These are phyloP conservation scores for Suillus hirtellus DNA, from an alignment of 768 basidiomycete species.

Conservation along the genomic window DNA sequence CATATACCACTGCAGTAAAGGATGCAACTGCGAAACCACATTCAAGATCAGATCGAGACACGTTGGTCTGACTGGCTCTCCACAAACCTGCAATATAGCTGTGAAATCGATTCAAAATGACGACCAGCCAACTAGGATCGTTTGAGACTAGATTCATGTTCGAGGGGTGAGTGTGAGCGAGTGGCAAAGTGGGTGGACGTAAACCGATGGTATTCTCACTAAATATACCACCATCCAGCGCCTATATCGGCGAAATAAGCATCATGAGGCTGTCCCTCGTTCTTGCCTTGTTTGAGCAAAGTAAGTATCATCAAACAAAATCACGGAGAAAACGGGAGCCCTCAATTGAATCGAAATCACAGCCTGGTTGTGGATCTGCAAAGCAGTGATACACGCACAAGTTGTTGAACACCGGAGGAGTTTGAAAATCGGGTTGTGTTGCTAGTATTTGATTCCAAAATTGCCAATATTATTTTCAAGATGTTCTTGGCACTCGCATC, in stretches of 20 bases:
- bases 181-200: not conserved
- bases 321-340: not conserved
- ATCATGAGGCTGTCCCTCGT: not conserved
- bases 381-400: not conserved
- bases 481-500: not conserved
- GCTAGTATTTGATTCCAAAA: not conserved
- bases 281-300: not conserved
- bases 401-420: not conserved
- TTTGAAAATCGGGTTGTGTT: not conserved
- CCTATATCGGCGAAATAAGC: not conserved
- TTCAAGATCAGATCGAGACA: not conserved
- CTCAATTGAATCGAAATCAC: not conserved
- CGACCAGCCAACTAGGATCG: not conserved
- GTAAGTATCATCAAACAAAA: not conserved
- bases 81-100: not conserved
- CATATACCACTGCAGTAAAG: slow-evolving; percentile 3
- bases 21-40: not conserved
- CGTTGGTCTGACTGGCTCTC: not conserved
- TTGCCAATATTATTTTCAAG: not conserved
- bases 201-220: not conserved
- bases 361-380: not conserved
- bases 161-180: not conserved
- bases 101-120: not conserved
- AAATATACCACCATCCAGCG: not conserved
- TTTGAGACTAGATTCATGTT: not conserved